phyloP scores from a whole-genome alignment of 179 eudicot genomes.

The Silene vulgaris region DNA sequence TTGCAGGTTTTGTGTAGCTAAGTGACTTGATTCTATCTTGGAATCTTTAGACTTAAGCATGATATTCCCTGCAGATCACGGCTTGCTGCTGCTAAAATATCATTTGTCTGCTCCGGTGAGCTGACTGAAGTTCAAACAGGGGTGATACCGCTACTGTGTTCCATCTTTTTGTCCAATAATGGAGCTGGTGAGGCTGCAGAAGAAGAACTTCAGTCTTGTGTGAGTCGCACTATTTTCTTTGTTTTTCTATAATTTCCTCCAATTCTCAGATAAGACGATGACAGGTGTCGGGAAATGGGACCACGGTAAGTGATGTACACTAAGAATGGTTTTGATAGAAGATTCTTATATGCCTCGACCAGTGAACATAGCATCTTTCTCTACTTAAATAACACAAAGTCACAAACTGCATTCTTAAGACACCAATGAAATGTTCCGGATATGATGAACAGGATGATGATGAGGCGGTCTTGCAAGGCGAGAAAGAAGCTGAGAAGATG shows the following conservation, averaged over 20 bases:
- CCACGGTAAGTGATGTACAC: background rate
- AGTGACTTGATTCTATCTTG: background rate
- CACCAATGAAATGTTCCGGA: background rate
- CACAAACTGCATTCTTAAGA: background rate
- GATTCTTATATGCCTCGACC: background rate
- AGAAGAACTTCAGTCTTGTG: conserved; percentile 60
- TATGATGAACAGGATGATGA: conserved; percentile 60
- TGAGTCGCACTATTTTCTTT: conserved; percentile 31
- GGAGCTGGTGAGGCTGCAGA: conserved; percentile 80
- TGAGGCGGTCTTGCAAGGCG: conserved; percentile 67
- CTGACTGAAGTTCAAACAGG: conserved; percentile 36
- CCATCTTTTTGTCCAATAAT: conserved; percentile 85
- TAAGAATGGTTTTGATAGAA: background rate
- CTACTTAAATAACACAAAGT: background rate
- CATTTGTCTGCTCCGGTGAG: conserved; percentile 38
- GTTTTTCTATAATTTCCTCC: background rate
- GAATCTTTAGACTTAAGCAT: conserved; percentile 10
- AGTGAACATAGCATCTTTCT: background rate
- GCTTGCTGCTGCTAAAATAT: conserved; percentile 67
- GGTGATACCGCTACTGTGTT: conserved; percentile 72
- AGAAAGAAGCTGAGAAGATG: conserved; percentile 97
- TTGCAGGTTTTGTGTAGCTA: too few species aligned
- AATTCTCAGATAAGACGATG: background rate
- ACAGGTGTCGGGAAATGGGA: background rate
- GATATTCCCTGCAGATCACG: conserved; percentile 51